Evolutionary conservation across 805 yeast genomes (phyloP), one percentile per base, ranked within the genome.

Genomic region (Pichia kluyveri): DNA sequence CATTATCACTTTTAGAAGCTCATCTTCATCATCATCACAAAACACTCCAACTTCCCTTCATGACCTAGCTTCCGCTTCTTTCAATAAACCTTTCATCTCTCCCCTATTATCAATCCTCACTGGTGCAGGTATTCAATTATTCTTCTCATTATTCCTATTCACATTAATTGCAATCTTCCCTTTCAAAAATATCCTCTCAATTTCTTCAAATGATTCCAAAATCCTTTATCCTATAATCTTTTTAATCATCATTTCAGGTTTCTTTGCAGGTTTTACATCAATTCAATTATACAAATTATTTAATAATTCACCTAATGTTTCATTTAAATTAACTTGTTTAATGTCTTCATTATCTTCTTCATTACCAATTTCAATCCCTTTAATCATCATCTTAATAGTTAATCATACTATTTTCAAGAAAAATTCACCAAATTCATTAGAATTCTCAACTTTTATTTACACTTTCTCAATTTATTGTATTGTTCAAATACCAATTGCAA

Each of bases 391-490:
- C 0, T 61, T 83, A 26, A 59, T 77, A 26, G 65, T 85, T 50
- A 88, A 87, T 61, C 67, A 77, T 51, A 75, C 88, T 48, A 80
- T 85, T 10, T 85, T 90, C 87, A 83, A 83, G 2, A 75, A 80
- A 55, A 82, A 82, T 52, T 80, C 93, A 0, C 80, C 93, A 0
- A 70, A 75, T 44, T 89, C 91, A 0, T 68, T 86, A 41, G 96
- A 96, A 14, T 83, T 87, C 55, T 83, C 87, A 7, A 82, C 95
- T 0, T 73, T 87, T 19, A 64, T 83, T 8, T 72, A 77, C 1
- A 62, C 87, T 40, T 61, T 84, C n/a, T 53, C 73, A 9, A 63
- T 82, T 45, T 83, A 86, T 62, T 70, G 82, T 40, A 57, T 82
- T 14, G 62, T 85, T n/a, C 85, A 86, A 56, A 70, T 86, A 11